Evolutionary conservation across 2,329 filamentous ascomycete genomes (phyloP).

Genomic region (Canariomyces notabilis): DNA sequence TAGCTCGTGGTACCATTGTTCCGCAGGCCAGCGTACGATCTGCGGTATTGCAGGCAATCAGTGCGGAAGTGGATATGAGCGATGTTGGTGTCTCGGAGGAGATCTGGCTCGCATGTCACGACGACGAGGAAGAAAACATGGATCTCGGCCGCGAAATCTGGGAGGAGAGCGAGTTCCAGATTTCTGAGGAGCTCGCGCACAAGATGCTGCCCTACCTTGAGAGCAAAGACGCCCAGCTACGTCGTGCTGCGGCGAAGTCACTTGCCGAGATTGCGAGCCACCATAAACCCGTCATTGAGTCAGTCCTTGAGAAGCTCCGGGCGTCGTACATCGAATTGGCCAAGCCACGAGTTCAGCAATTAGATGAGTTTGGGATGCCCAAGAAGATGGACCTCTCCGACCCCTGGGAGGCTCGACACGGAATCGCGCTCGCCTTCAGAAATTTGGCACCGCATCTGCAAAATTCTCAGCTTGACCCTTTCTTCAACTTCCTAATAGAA

Average conservation of each 20-base stretch:
- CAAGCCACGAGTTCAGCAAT: conserved; percentile 75
- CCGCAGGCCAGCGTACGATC: conserved; percentile 75
- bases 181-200: conserved; percentile 59
- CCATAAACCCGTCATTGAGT: conserved; percentile 54
- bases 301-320: conserved; percentile 61
- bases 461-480: conserved; percentile 63
- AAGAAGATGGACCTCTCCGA: conserved; percentile 82
- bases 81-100: conserved; percentile 82
- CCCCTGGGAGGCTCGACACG: conserved; percentile 86
- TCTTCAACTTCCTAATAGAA: conserved; percentile 82
- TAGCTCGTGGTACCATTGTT: conserved; percentile 76
- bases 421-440: conserved; percentile 81
- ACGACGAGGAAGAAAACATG: conserved; percentile 81
- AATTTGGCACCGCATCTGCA: conserved; percentile 70
- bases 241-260: conserved; percentile 76
- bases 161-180: conserved; percentile 82
- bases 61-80: conserved; percentile 85
- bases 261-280: conserved; percentile 67
- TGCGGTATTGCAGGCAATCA: conserved; percentile 82
- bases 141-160: conserved; percentile 84
- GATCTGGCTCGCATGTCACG: conserved; percentile 89
- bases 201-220: conserved; percentile 74
- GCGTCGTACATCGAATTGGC: conserved; percentile 70
- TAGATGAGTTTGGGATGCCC: conserved; percentile 93
- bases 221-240: conserved; percentile 73